A percentile compares a stretch with the other conserved stretches of the same genome.
Evolutionary conservation across 2,329 filamentous ascomycete species (phyloP).

Genomic region (Diaporthe ampelina): DNA sequence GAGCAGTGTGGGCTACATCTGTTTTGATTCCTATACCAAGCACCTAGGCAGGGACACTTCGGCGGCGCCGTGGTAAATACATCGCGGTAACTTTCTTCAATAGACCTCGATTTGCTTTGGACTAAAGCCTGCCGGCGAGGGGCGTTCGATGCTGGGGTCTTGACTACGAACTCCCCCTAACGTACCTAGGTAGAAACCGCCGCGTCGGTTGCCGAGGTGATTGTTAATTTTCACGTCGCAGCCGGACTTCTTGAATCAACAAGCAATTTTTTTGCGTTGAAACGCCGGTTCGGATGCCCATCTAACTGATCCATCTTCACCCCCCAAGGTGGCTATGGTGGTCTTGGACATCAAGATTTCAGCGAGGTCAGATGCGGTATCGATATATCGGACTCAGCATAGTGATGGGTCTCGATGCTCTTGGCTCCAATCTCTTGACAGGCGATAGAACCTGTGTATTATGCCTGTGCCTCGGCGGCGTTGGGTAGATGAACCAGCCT

Average conservation of each 20-base stretch:
- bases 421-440: background rate
- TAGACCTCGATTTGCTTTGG: too few species aligned
- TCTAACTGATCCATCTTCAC: background rate
- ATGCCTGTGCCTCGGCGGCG: slow-evolving; percentile 2
- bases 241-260: too few species aligned
- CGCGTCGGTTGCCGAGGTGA: too few species aligned
- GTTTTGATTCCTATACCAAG: too few species aligned
- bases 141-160: too few species aligned
- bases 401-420: background rate
- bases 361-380: background rate
- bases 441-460: background rate
- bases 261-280: background rate
- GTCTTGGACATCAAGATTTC: background rate
- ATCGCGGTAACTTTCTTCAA: too few species aligned
- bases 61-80: too few species aligned
- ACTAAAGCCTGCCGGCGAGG: too few species aligned
- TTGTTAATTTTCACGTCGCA: background rate
- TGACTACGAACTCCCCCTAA: too few species aligned
- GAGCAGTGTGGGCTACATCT: too few species aligned
- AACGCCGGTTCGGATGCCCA: background rate
- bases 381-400: background rate
- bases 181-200: too few species aligned
- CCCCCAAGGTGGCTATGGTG: background rate
- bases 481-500: slow-evolving; percentile 2
- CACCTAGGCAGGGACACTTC: too few species aligned